Conservation (phyloP, 371 early-diverging fungal genomes). For the Zychaea mexicana region DNA sequence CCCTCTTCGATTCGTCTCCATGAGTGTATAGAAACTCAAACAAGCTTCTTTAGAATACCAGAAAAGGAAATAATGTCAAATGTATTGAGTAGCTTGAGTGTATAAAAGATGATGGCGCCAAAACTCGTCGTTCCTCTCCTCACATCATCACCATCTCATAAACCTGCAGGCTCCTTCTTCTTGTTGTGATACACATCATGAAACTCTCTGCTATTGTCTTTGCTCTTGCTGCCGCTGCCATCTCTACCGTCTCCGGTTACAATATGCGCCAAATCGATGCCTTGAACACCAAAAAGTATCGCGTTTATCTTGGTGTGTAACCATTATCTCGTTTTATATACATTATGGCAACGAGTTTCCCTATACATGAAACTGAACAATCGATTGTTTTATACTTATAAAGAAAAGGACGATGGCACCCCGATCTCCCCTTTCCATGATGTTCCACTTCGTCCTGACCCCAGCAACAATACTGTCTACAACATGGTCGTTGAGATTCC, state of each 20-base stretch:
- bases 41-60: too few species aligned
- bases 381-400: too few species aligned
- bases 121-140: too few species aligned
- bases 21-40: too few species aligned
- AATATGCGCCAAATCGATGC: slow-evolving; percentile 78
- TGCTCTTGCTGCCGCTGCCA: neutral
- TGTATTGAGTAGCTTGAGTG: too few species aligned
- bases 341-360: too few species aligned
- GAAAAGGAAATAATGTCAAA: too few species aligned
- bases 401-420: slow-evolving; percentile 10
- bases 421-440: slow-evolving; percentile 18
- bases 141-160: neutral
- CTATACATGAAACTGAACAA: too few species aligned
- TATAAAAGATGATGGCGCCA: too few species aligned
- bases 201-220: neutral
- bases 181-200: too few species aligned
- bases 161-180: neutral
- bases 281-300: slow-evolving; percentile 83
- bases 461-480: neutral
- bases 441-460: slow-evolving; percentile 11
- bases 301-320: slow-evolving; percentile 78
- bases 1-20: too few species aligned
- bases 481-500: slow-evolving; percentile 99
- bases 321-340: too few species aligned
- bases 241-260: slow-evolving; percentile 55